A percentile compares a stretch with the other conserved stretches of the same genome.
These are phyloP conservation scores for Flaveria sonorensis DNA, from an alignment of 129 eudicot genomes.

Conservation along the genomic window DNA sequence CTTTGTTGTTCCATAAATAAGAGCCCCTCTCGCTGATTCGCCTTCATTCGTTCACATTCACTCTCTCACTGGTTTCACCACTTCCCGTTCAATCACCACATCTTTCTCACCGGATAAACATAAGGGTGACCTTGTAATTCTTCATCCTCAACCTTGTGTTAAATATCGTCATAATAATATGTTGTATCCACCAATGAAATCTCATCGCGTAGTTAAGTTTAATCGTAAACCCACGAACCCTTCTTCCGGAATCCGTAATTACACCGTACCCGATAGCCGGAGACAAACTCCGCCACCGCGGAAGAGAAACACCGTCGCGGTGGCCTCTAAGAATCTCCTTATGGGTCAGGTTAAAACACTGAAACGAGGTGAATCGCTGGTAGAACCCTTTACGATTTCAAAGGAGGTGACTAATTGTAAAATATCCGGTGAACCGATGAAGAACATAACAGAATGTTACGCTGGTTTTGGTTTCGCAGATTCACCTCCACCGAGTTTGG, in stretches of 20 bases:
- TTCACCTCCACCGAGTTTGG: no score
- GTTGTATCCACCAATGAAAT: conserved; percentile 1
- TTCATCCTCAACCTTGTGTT: conserved; percentile 23
- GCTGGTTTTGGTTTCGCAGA: no score
- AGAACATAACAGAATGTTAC: no score
- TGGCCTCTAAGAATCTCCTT: conserved; percentile 3
- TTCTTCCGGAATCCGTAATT: no score
- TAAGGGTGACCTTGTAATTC: conserved; percentile 35
- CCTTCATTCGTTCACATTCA: no score
- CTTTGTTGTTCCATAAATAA: no score
- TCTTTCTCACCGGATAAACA: no score
- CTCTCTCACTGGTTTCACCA: no score
- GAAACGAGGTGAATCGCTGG: conserved; percentile 43
- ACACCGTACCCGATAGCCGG: background rate
- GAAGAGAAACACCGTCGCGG: background rate
- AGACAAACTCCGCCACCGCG: background rate
- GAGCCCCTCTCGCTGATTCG: no score
- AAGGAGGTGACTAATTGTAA: background rate
- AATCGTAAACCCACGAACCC: background rate
- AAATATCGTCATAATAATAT: background rate
- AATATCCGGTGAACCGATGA: no score
- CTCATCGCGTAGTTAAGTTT: conserved; percentile 4
- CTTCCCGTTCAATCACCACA: no score
- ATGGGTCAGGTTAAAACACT: conserved; percentile 50
- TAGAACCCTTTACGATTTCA: background rate